These are phyloP conservation scores for Aotearoamyces nothofagi DNA, from an alignment of 2,329 filamentous ascomycete species.

Conservation along the genomic window DNA sequence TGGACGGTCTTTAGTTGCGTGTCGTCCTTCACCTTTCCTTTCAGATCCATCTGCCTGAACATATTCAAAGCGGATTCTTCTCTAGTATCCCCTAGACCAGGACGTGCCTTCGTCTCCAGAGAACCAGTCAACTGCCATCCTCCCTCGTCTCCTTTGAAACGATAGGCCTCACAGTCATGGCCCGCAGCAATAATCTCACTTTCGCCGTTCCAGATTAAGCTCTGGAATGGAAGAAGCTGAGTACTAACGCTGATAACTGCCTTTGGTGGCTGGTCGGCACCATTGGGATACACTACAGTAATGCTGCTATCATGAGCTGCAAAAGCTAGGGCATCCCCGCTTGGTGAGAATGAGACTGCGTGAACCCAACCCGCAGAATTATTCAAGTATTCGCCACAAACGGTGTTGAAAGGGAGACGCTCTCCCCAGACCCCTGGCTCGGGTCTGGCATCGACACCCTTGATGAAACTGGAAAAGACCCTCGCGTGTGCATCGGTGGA, in stretches of 20 bases:
- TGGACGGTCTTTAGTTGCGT: conserved; percentile 91
- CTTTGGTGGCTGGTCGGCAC: conserved; percentile 74
- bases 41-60: conserved; percentile 98
- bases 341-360: conserved; percentile 82
- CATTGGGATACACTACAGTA: conserved; percentile 88
- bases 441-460: conserved; percentile 77
- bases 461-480: conserved; percentile 92
- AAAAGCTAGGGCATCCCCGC: conserved; percentile 85
- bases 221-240: conserved; percentile 83
- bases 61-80: conserved; percentile 95
- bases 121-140: conserved; percentile 80
- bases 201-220: conserved; percentile 82
- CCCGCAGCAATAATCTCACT: conserved; percentile 90
- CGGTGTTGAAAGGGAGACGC: conserved; percentile 90
- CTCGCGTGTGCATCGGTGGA: conserved; percentile 95
- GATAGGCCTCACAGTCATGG: conserved; percentile 81
- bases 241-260: conserved; percentile 87
- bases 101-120: conserved; percentile 51
- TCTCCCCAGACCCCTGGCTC: conserved; percentile 89
- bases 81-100: conserved; percentile 34
- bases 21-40: conserved; percentile 82
- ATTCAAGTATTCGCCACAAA: conserved; percentile 92
- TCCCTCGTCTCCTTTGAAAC: conserved; percentile 60
- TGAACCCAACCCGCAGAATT: conserved; percentile 96
- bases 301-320: conserved; percentile 91